Evolutionary conservation across 768 basidiomycete species (phyloP), one percentile per base, ranked within the genome.

Genomic region (Pholiota microspora): DNA sequence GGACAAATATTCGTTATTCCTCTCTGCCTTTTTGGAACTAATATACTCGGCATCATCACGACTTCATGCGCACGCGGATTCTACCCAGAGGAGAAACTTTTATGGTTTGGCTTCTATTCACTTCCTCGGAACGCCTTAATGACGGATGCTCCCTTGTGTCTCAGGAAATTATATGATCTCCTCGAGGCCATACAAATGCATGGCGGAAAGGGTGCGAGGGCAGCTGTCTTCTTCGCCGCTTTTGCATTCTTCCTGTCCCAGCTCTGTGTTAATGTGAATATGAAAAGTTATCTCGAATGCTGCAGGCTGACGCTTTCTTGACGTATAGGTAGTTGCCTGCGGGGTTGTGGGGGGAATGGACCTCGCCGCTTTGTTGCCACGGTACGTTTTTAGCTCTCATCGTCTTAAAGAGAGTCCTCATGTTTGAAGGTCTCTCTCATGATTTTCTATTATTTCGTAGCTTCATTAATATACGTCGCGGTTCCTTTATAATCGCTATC

Each of bases 321-420:
- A 24, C 25, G 13, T 31, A 2, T 36, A 67, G 65, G 56, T 68
- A 16, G 66, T 67, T 21, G 68, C 67, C 7, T 67, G 65, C 36
- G 68, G 67, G 2, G 65, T 69, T 1, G 69, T 71, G n/a, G 69
- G 69, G 2, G 69, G 68, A 9, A 71, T 69, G 66, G 68, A 71
- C 45, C 58, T 69, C 3, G 63, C 69, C 8, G 67, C 68, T 1
- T 46, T 71, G 1, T 45, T 67, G 0, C 69, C 69, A 28, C 32
- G 49, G 49, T 51, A 36, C 18, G n/a, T 13, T 21, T 49, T 6
- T 31, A 31, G 29, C 12, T 31, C 29, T 31, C n/a, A n/a, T n/a
- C n/a, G n/a, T n/a, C n/a, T n/a, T n/a, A n/a, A n/a, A n/a, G n/a
- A n/a, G n/a, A n/a, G n/a, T n/a, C n/a, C n/a, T n/a, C n/a, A n/a